phyloP scores from a whole-genome alignment of 345 rosid genomes.

The Hypericum androsaemum region DNA sequence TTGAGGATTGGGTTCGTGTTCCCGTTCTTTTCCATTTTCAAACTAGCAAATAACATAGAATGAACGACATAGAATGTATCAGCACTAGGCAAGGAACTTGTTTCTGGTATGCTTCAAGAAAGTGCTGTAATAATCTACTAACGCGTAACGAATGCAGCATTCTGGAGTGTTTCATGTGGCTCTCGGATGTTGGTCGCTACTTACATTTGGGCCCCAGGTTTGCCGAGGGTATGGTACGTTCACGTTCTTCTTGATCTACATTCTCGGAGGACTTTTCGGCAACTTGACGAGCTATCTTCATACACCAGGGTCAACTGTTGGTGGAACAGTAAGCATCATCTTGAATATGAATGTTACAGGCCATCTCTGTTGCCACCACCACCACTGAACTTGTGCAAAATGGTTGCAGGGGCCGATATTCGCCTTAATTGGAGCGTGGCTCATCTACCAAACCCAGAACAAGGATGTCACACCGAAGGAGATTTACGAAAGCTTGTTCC shows the following conservation, averaged over 20 bases:
- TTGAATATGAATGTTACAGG: neutral
- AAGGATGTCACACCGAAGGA: slow-evolving; percentile 39
- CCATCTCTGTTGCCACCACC: neutral
- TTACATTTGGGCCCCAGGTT: slow-evolving; percentile 67
- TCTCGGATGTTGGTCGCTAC: slow-evolving; percentile 74
- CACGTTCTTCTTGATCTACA: slow-evolving; percentile 62
- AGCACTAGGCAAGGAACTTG: too few species aligned
- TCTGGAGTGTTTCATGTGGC: slow-evolving; percentile 66
- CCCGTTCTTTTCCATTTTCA: slow-evolving; percentile 27
- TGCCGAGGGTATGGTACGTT: slow-evolving; percentile 66
- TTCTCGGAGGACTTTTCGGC: slow-evolving; percentile 83
- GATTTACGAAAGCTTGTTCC: slow-evolving; percentile 46
- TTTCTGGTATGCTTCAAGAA: too few species aligned
- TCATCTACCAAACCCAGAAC: slow-evolving; percentile 56
- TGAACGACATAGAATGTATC: too few species aligned
- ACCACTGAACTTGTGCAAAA: too few species aligned
- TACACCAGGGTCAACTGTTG: slow-evolving; percentile 70
- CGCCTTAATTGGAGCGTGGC: slow-evolving; percentile 87
- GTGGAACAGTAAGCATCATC: slow-evolving; percentile 63
- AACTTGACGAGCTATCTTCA: slow-evolving; percentile 83
- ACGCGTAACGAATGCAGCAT: slow-evolving; percentile 40
- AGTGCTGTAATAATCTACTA: neutral
- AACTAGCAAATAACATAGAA: too few species aligned
- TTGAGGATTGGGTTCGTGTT: slow-evolving; percentile 75
- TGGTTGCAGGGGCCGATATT: slow-evolving; percentile 72